Evolutionary conservation across 371 early-diverging fungal genomes (phyloP), one percentile per base, ranked within the genome.

Genomic region (Rhizomucor miehei): DNA sequence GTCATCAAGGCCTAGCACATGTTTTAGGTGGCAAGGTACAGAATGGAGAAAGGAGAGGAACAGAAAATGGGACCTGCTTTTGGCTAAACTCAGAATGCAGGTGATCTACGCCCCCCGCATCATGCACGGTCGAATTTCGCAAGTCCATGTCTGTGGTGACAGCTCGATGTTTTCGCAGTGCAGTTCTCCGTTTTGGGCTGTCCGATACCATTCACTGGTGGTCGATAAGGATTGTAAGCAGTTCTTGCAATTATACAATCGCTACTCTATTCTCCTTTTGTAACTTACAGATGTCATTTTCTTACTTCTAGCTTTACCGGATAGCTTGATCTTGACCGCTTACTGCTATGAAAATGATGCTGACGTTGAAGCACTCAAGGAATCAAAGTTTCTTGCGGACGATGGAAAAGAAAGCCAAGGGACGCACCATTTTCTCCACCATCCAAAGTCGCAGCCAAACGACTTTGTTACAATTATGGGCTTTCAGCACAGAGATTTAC

Each of bases 1-100:
- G 99, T 0, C 93, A 96, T 71, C 99, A 99, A 68, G 92, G 96
- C 6, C 85, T 95, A 20, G 95, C 89, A 1, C 67, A 79, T 48
- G 79, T 78, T 10, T 87, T 89, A 60, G 97, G 95, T 8, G 92
- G 89, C 10, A 82, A 85, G 56, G 89, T 90, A 70, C 51, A 59
- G 54, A 54, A 39, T 36, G 16, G 23, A 41, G 17, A 47, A 17
- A 10, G 39, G 8, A 39, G 24, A 41, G 19, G 25, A 2, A 48
- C 9, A 34, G 16, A 23, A 14, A 43, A 6, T 24, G 12, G 16
- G 19, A 25, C 3, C 14, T 17, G 2, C 21, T 19, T 24, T 16
- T 17, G 19, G 24, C 29, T 24, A 16, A 34, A 16, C 2, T 20
- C n/a, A 19, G 24, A n/a, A 29, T 54, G 35, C 50, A 83, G 81